These are phyloP conservation scores for Talaromyces funiculosus DNA, from an alignment of 2,329 filamentous ascomycete species.

Conservation along the genomic window DNA sequence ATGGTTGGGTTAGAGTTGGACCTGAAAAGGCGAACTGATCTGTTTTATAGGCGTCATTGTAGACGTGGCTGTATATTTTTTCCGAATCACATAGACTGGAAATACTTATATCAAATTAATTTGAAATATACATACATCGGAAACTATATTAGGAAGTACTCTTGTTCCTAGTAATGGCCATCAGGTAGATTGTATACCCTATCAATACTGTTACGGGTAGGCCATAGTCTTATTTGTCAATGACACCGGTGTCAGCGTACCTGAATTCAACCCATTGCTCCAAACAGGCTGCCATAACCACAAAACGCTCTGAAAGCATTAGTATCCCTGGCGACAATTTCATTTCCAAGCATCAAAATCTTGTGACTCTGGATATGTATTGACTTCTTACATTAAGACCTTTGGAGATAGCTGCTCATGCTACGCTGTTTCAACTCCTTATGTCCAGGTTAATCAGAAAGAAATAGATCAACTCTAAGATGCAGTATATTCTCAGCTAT, in stretches of 20 bases:
- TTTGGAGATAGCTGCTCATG: neutral
- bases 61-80: neutral
- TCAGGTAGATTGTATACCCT: too few species aligned
- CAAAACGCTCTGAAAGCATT: neutral
- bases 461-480: too few species aligned
- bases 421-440: neutral
- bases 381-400: neutral
- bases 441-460: neutral
- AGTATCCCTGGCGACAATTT: neutral
- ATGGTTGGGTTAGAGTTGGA: neutral
- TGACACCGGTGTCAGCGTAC: neutral
- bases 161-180: too few species aligned
- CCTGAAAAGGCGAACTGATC: neutral
- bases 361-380: slow-evolving; percentile 10
- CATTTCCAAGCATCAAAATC: neutral
- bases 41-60: neutral
- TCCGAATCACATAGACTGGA: neutral
- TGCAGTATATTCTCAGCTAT: too few species aligned
- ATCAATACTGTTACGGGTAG: neutral
- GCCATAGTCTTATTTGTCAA: neutral
- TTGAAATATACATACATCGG: neutral
- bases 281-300: neutral
- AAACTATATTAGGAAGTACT: neutral
- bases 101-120: neutral
- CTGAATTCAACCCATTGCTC: neutral